Evolutionary conservation across 2,329 filamentous ascomycete species (phyloP).

Genomic region (Penicillium polonicum): DNA sequence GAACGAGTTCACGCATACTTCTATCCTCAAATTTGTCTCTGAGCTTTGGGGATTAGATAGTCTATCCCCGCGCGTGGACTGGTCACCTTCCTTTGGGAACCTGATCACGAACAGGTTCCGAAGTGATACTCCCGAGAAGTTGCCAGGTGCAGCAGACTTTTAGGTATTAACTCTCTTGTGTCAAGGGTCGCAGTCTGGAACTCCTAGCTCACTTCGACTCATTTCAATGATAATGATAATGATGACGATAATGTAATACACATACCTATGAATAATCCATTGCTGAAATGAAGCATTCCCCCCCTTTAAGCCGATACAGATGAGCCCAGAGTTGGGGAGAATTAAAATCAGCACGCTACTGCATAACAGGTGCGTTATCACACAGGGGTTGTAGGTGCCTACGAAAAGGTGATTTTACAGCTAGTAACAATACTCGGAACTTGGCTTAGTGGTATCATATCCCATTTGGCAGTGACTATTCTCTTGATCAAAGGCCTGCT

Average conservation of each 20-base stretch:
- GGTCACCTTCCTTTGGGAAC: constrained; percentile 40
- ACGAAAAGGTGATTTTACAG: too few relatives aligned
- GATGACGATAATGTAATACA: neutral
- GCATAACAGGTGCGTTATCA: too few relatives aligned
- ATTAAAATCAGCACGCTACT: too few relatives aligned
- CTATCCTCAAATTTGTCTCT: constrained; percentile 44
- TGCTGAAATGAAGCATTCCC: too few relatives aligned
- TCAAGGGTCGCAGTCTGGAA: neutral
- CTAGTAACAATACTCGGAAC: too few relatives aligned
- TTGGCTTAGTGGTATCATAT: too few relatives aligned
- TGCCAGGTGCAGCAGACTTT: constrained; percentile 28
- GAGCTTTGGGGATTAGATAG: constrained; percentile 46
- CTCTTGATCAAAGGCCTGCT: too few relatives aligned
- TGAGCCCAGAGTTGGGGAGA: too few relatives aligned
- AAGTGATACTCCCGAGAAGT: constrained; percentile 26
- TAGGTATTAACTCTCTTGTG: constrained; percentile 7
- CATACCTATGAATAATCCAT: neutral
- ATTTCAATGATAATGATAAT: neutral
- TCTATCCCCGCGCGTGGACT: constrained; percentile 40
- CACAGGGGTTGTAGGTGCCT: too few relatives aligned
- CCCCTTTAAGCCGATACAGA: too few relatives aligned
- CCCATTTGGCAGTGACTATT: too few relatives aligned
- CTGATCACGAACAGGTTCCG: constrained; percentile 28
- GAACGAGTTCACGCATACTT: constrained; percentile 48
- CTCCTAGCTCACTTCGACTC: neutral